Evolutionary conservation across 441 rosid species (phyloP).

Genomic region (Biscutella laevigata): DNA sequence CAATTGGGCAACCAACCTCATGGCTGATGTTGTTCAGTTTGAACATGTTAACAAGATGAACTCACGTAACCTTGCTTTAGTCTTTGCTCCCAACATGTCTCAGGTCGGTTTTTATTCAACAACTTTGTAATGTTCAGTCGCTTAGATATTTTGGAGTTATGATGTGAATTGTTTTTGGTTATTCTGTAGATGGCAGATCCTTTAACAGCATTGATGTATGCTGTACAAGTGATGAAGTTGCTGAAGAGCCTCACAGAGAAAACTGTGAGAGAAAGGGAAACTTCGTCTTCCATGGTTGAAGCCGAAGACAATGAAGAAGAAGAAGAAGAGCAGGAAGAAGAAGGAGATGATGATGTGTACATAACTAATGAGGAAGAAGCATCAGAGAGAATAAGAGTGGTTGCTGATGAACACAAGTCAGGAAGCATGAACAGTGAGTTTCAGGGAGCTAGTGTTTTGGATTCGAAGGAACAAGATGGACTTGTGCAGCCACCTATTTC

Average conservation of each 20-base stretch:
- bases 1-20: conserved; percentile 81
- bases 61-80: conserved; percentile 78
- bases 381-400: background rate
- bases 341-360: conserved; percentile 15
- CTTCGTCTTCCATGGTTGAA: conserved; percentile 19
- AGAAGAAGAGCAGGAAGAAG: background rate
- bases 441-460: conserved; percentile 2
- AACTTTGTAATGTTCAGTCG: background rate
- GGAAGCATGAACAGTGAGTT: conserved; percentile 12
- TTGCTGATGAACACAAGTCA: conserved; percentile 12
- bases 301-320: background rate
- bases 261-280: conserved; percentile 54
- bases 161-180: background rate
- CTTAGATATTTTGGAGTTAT: background rate
- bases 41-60: conserved; percentile 82
- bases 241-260: conserved; percentile 63
- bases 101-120: conserved; percentile 37
- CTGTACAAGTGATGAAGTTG: conserved; percentile 93
- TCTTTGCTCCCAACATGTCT: conserved; percentile 96
- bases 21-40: conserved; percentile 82
- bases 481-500: conserved; percentile 2
- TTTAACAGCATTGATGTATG: conserved; percentile 81
- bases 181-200: conserved; percentile 86
- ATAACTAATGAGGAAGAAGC: conserved; percentile 14
- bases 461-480: conserved; percentile 5